Evolutionary conservation across 768 basidiomycete species (phyloP), one percentile per base, ranked within the genome.

Genomic region (Phylloporus rhodoxanthus): DNA sequence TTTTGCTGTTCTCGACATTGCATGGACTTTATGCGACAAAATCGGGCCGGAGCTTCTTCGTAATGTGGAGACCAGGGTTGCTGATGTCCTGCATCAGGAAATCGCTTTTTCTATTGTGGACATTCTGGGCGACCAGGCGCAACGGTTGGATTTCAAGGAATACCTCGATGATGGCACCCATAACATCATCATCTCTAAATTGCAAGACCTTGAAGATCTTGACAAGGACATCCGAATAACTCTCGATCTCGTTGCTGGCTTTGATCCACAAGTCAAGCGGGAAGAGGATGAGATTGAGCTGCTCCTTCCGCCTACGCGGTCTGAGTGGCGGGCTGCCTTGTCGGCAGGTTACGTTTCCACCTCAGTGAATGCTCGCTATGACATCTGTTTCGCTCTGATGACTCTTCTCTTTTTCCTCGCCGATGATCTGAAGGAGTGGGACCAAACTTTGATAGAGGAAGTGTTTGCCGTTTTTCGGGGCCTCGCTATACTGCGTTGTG

Each of bases 391-490:
- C 19, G 75, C 80, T 10, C 68, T 91, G 39, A 68, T 87, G 44
- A 75, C 76, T 20, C 66, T 90, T 23, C 72, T 91, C 15, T 83
- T 88, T 63, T 87, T 88, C 71, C 71, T 87, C 44, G 74, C 80
- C 7, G 80, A 83, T 21, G 78, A 82, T 33, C 67, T 85, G n/a
- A 68, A 70, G 30, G 68, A 72, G 29, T 85, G 85, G 81, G 80
- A 84, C 59, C 78, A 80, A 15, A 70, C 80, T 19, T 59, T 87
- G 23, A 65, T 87, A 41, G 81, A 80, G 8, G 86, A 90, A 61
- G 77, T 88, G 20, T 84, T 91, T 64, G 85, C 85, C 8, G 81
- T 90, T 23, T 89, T 85, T 57, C 77, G 87, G n/a, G 86, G 85
- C 13, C 69, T 87, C 20, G 80, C 84, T 20, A 84, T 87, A 73